Evolutionary conservation across 345 rosid genomes (phyloP), one percentile per base, ranked within the genome.

Genomic region (Hibiscus trionum): DNA sequence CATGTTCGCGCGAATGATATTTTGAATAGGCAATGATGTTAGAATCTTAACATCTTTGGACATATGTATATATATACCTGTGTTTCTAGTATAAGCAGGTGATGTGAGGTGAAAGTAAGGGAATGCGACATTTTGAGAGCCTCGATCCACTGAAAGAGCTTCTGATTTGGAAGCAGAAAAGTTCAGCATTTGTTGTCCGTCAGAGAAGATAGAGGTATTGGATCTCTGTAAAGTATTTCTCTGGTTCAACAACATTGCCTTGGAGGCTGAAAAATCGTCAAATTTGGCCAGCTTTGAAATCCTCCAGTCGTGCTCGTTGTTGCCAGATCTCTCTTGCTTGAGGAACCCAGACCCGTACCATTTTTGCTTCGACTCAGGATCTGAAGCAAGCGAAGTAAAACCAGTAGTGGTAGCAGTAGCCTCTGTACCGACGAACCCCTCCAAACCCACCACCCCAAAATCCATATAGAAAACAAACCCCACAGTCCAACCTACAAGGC

Each of bases 111-210:
- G 85, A 70, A 75, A 80, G 77, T 75, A 85, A 63, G 86, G 77
- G 63, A 88, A 81, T 68, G 83, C 27, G 37, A 73, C 72, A 60
- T 62, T 77, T 44, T 61, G 81, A 71, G 79, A n/a, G 72, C 33
- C 62, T 42, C 52, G 75, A 53, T 72, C 83, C 1, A 19, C 29
- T 2, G 82, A 62, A 17, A 73, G 71, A 65, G 69, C 35, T 46
- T 82, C 89, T 75, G 91, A 72, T 82, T 86, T 85, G 50, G 89
- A 82, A 69, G 76, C 75, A 57, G 91, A 84, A 77, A 87, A 89
- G 74, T 86, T 82, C 61, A 87, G 82, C 93, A 85, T 87, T 72
- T 86, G 85, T 14, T 77, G 77, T 26, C 78, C 84, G 37, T 77
- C 84, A 72, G 78, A 62, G 79, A 83, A 84, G 71, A 81, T 60